phyloP scores from a whole-genome alignment of 371 early-diverging fungal species.

The Lichtheimia ramosa region DNA sequence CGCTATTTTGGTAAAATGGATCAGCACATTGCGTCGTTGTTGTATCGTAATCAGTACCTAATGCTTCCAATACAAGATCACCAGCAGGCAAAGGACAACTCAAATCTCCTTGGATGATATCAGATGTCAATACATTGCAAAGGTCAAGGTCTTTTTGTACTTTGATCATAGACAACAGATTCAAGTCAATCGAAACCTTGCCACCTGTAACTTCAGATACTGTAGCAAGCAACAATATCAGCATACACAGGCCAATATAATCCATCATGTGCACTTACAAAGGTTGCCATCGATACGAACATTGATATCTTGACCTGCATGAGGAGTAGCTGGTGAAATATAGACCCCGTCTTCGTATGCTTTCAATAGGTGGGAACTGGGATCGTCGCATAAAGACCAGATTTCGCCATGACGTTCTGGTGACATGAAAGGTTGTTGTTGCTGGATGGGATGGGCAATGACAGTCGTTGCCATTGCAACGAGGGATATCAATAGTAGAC shows the following conservation, averaged over 20 bases:
- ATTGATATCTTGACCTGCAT: constrained; percentile 37
- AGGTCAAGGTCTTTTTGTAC: constrained; percentile 46
- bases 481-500: background rate
- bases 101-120: constrained; percentile 34
- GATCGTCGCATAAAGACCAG: constrained; percentile 44
- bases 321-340: constrained; percentile 37
- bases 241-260: constrained; percentile 2
- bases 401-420: constrained; percentile 43
- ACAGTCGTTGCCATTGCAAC: background rate
- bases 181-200: constrained; percentile 41
- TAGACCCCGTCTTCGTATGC: constrained; percentile 41
- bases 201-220: constrained; percentile 38
- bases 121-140: constrained; percentile 33
- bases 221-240: background rate
- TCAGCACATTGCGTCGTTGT: too few species aligned
- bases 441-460: constrained; percentile 14
- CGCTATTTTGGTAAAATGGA: constrained; percentile 18
- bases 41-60: constrained; percentile 20
- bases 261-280: constrained; percentile 19
- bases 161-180: constrained; percentile 44
- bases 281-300: constrained; percentile 44
- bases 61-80: constrained; percentile 38
- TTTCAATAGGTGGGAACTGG: constrained; percentile 30
- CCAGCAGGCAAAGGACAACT: constrained; percentile 37
- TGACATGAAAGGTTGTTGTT: constrained; percentile 24